Evolutionary conservation across 208 protist species (phyloP).

Genomic region (Entamoeba histolytica): DNA sequence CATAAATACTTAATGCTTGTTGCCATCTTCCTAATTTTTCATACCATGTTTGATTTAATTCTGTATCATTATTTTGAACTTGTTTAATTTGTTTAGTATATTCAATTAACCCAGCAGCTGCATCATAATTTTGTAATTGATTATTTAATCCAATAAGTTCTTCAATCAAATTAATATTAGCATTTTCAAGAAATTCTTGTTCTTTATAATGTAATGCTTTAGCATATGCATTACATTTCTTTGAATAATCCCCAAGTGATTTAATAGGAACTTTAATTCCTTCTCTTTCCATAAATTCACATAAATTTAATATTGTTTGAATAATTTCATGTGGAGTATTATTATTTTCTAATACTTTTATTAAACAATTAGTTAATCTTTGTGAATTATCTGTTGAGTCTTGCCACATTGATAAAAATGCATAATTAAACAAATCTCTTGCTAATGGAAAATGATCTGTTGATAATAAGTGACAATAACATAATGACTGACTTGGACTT

Average conservation of each 20-base stretch:
- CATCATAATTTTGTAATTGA: neutral
- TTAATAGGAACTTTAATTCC: neutral
- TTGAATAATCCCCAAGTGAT: neutral
- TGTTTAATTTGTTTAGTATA: neutral
- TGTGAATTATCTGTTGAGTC: neutral
- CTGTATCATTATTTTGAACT: neutral
- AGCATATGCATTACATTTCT: neutral
- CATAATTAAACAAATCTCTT: neutral
- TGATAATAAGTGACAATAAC: neutral
- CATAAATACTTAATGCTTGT: neutral
- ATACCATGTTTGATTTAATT: neutral
- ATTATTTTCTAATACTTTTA: neutral
- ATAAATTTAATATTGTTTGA: neutral
- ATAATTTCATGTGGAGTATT: neutral
- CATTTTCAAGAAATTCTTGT: neutral
- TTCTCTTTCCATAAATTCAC: neutral
- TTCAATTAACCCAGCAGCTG: neutral
- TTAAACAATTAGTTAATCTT: neutral
- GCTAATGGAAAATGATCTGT: neutral
- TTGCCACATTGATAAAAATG: neutral
- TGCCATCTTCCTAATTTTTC: neutral
- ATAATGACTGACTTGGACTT: neutral
- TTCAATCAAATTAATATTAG: neutral
- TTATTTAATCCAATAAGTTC: neutral
- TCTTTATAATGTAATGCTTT: neutral